A percentile compares a stretch with the other conserved stretches of the same genome.
These are phyloP conservation scores for Aspergillus campestris DNA, from an alignment of 495 filamentous ascomycete genomes.

Conservation along the genomic window DNA sequence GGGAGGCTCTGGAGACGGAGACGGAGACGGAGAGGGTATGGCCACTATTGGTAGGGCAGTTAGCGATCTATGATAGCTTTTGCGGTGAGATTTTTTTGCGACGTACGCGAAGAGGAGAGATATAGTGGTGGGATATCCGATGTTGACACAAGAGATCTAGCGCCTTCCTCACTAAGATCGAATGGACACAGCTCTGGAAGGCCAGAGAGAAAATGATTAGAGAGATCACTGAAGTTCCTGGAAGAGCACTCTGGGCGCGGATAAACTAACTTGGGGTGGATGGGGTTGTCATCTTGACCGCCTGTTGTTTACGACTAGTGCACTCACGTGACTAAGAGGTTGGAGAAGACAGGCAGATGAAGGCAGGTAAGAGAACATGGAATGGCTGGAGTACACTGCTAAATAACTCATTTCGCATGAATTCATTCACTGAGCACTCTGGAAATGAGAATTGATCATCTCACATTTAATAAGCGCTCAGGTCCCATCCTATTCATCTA, in stretches of 20 bases:
- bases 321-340: not conserved
- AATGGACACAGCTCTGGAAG: conserved; percentile 8
- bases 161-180: conserved; percentile 1
- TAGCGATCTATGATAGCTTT: conserved; percentile 3
- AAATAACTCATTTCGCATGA: no score
- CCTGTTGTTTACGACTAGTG: conserved; percentile 10
- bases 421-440: no score
- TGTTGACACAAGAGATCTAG: conserved; percentile 4
- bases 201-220: not conserved
- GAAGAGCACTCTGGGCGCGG: not conserved
- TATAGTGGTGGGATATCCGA: conserved; percentile 7
- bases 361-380: no score
- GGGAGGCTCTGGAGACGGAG: not conserved
- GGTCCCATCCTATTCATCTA: no score
- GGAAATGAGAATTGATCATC: no score
- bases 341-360: not conserved
- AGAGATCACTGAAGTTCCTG: not conserved
- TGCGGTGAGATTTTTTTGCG: not conserved
- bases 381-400: no score
- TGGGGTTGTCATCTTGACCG: conserved; percentile 13
- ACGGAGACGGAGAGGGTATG: conserved; percentile 1
- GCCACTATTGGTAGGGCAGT: conserved; percentile 3
- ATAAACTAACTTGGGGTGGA: conserved; percentile 15
- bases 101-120: conserved; percentile 8
- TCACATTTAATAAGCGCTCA: no score